Base-by-base conservation (phyloP, 257 asterid genomes). In the Nicotiana obtusifolia region DNA sequence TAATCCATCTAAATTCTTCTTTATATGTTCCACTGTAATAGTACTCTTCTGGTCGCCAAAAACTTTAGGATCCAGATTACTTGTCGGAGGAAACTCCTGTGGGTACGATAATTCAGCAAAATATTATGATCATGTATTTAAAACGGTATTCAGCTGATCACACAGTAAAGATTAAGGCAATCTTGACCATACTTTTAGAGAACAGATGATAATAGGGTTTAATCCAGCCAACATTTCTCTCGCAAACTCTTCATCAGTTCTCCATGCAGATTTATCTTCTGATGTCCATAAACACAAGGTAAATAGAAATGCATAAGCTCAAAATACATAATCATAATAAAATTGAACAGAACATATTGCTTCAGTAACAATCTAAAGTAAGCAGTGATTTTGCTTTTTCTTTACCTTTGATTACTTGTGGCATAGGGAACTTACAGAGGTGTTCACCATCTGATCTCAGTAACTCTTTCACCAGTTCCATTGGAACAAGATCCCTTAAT, bases 171-270 rank as follows among this genome's bases (percentile, higher is more conserved):
- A 37, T 30, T 6, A 37, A 35, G n/a, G 30, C 8, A 67, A 64
- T 41, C 17, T n/a, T 59, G 77, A 69, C 0, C 20, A 64, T 79
- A 92, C 97, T 87, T 82, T 84, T 49, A 92, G 87, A 73, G 89
- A 91, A 10, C 84, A 80, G 67, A 92, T 90, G 19, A 87, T 78
- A 13, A 90, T 84, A 7, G 97, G 97, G 86, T 92, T 91, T 68
- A 89, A 66, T 81, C 95, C 97, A 0, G 94, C 95, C 47, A 92
- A 44, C 95, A 91, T 92, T 79, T 92, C 97, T 62, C 92, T 83
- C 4, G 91, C 89, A 79, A 92, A 91, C 76, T 92, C 97, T 81
- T 91, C 97, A 84, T 92, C 95, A 5, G 90, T 91, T 59, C 90
- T 89, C 97, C 97, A 92, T 0, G 97, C 94, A 68, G 88, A 77